Conservation (phyloP, 2,329 filamentous ascomycete genomes). For the Colletotrichum sp. region DNA sequence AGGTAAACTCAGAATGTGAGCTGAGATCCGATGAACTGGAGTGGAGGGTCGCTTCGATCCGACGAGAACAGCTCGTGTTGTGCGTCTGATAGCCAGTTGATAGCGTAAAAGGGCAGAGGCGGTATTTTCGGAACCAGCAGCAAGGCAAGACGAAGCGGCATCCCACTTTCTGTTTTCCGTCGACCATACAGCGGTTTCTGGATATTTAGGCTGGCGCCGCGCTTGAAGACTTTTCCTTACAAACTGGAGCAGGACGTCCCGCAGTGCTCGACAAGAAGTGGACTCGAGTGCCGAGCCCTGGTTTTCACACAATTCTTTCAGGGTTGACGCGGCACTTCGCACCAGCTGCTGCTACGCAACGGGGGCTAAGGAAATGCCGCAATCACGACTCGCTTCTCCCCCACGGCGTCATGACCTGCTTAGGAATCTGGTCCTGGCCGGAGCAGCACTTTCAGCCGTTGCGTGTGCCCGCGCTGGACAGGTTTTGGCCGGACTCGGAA, state of each 20-base stretch:
- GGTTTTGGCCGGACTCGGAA: neutral
- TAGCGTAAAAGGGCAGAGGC: neutral
- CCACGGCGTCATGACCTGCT: neutral
- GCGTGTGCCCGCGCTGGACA: neutral
- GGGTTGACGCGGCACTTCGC: slow-evolving; percentile 14
- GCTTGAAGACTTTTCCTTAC: slow-evolving; percentile 8
- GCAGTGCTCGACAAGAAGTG: neutral
- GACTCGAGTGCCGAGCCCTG: neutral
- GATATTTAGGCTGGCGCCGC: slow-evolving; percentile 9
- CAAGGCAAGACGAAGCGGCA: neutral
- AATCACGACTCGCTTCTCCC: neutral
- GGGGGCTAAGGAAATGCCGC: slow-evolving; percentile 12
- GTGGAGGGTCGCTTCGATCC: slow-evolving; percentile 4
- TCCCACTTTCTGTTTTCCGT: neutral
- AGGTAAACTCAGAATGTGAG: neutral
- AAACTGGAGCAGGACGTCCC: neutral
- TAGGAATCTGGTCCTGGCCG: neutral
- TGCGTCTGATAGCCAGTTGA: neutral
- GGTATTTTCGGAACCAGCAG: neutral
- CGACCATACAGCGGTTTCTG: neutral
- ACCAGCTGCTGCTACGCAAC: neutral
- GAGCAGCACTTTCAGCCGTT: neutral
- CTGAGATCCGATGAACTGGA: neutral
- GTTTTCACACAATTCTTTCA: neutral
- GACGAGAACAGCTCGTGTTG: neutral